Evolutionary conservation across 306 rosid species (phyloP).

Genomic region (Dryas drummondii): DNA sequence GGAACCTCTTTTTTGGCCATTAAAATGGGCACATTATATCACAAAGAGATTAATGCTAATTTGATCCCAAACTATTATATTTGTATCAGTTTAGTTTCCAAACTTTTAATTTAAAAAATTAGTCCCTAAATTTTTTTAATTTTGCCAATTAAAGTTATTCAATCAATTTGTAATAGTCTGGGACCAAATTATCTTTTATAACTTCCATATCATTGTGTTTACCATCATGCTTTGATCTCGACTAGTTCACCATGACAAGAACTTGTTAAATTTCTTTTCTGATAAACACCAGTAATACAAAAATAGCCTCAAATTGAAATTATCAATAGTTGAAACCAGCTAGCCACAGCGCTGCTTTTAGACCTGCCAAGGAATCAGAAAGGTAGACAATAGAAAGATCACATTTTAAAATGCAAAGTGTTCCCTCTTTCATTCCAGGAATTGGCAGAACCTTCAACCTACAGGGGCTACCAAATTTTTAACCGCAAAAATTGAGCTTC

Average conservation of each 20-base stretch:
- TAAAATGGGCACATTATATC: no score
- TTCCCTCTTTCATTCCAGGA: constrained; percentile 12
- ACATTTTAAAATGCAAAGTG: background rate
- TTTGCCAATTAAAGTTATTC: no score
- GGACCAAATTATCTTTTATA: background rate
- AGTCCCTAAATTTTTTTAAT: no score
- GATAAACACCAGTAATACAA: background rate
- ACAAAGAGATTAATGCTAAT: no score
- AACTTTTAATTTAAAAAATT: no score
- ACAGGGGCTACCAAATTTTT: constrained; percentile 24
- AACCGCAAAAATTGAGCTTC: constrained; percentile 73
- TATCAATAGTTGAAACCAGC: background rate
- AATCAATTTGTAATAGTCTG: no score
- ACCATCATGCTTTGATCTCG: background rate
- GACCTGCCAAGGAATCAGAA: constrained; percentile 13
- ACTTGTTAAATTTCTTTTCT: background rate
- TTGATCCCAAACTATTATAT: no score
- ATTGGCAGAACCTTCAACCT: constrained; percentile 27
- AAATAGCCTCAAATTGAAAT: background rate
- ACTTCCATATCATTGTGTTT: background rate
- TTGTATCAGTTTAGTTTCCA: no score
- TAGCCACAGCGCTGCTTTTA: background rate
- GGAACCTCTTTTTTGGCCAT: no score
- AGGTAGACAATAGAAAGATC: constrained; percentile 1
- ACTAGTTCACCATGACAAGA: background rate